These are phyloP conservation scores for Colletotrichum chlorophyti DNA, from an alignment of 2,329 filamentous ascomycete genomes.

Conservation along the genomic window DNA sequence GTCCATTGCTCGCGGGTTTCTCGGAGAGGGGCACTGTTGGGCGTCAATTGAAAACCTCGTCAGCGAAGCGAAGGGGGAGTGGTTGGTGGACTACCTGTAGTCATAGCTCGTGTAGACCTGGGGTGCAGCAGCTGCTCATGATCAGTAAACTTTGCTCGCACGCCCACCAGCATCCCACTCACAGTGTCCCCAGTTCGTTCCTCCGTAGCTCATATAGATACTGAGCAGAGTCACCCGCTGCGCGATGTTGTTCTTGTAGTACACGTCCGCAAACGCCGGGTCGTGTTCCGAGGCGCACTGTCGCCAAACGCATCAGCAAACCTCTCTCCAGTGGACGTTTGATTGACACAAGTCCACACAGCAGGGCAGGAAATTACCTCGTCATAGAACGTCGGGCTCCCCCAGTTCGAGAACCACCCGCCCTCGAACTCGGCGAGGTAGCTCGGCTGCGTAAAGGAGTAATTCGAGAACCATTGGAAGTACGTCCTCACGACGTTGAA, in stretches of 20 bases:
- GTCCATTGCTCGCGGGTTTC: constrained; percentile 60
- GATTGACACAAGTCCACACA: too few species aligned
- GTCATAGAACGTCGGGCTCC: constrained; percentile 56
- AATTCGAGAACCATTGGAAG: constrained; percentile 63
- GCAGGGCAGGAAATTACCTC: too few species aligned
- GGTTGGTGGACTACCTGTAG: constrained; percentile 47
- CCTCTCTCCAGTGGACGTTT: constrained; percentile 42
- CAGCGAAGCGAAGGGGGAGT: background rate
- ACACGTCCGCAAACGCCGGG: constrained; percentile 77
- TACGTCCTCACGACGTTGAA: constrained; percentile 51
- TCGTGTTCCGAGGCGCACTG: constrained; percentile 68
- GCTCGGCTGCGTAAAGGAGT: constrained; percentile 59
- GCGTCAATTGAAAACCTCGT: background rate
- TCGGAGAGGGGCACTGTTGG: constrained; percentile 51
- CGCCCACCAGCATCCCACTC: background rate
- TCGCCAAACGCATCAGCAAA: constrained; percentile 60
- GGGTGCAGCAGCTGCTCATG: constrained; percentile 9
- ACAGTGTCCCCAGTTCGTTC: constrained; percentile 82
- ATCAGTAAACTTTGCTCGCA: background rate
- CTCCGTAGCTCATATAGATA: constrained; percentile 80
- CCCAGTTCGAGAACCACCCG: constrained; percentile 61
- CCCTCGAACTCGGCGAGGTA: constrained; percentile 61
- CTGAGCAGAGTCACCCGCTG: constrained; percentile 73
- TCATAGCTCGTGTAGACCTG: constrained; percentile 68
- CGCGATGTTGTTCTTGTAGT: constrained; percentile 78